Percentiles rank a stretch among this genome's conserved stretches.
Evolutionary conservation across 2,329 filamentous ascomycete species (phyloP).

Genomic region (Colletotrichum gloeosporioides): DNA sequence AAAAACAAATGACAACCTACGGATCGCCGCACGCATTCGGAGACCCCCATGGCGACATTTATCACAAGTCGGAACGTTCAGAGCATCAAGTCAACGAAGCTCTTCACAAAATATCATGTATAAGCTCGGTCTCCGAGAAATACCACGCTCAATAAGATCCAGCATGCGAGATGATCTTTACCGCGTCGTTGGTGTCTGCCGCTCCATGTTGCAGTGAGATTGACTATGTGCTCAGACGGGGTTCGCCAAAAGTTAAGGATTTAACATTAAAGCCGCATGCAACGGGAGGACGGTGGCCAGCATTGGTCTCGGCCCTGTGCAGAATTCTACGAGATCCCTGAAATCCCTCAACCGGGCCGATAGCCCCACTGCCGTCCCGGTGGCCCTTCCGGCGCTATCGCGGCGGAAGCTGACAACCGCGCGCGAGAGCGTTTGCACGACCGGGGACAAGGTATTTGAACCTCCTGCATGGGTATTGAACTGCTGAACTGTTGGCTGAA

Average conservation of each 20-base stretch:
- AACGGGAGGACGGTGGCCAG: background rate
- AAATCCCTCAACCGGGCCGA: background rate
- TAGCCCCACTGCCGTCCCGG: background rate
- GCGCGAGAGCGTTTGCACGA: background rate
- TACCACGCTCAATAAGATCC: background rate
- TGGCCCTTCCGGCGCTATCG: background rate
- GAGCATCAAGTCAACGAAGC: background rate
- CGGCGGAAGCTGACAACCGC: background rate
- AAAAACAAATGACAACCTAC: background rate
- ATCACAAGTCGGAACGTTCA: background rate
- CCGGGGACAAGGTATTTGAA: background rate
- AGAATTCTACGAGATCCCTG: background rate
- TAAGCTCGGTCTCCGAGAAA: background rate
- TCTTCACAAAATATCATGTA: background rate
- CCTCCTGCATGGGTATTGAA: background rate
- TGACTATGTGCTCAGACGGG: background rate
- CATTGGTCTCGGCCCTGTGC: background rate
- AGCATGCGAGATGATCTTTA: background rate
- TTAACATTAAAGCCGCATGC: background rate
- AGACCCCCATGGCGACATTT: background rate
- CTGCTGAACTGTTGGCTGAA: background rate
- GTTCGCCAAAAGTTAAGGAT: background rate
- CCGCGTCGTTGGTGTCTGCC: background rate
- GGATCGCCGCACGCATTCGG: background rate
- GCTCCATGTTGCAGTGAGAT: background rate